A percentile compares a stretch with the other conserved stretches of the same genome.
phyloP scores from a whole-genome alignment of 208 protist species.

The Trypanosoma lewisi region DNA sequence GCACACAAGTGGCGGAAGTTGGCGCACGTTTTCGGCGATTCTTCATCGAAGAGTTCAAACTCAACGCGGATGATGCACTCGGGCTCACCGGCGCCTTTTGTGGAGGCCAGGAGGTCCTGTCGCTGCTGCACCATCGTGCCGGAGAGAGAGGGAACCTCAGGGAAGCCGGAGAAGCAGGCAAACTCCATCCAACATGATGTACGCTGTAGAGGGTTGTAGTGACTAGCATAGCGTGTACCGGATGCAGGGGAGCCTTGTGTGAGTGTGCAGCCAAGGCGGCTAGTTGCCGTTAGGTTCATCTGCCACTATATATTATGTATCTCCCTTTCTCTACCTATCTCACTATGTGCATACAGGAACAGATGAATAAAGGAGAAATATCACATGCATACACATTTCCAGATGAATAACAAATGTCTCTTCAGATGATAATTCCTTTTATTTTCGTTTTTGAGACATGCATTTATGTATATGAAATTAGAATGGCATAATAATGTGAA shows the following conservation, averaged over 20 bases:
- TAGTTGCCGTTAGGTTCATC: slow-evolving; percentile 35
- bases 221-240: slow-evolving; percentile 61
- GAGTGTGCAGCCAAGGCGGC: slow-evolving; percentile 49
- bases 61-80: slow-evolving; percentile 35
- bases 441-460: no score
- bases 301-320: not conserved
- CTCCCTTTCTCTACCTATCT: not conserved
- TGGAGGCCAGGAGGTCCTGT: slow-evolving; percentile 45
- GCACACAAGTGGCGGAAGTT: slow-evolving; percentile 78
- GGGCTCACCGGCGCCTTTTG: slow-evolving; percentile 39
- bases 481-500: no score
- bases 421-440: no score
- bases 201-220: slow-evolving; percentile 37
- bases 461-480: no score
- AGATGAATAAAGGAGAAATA: no score
- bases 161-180: slow-evolving; percentile 63
- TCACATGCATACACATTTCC: not conserved
- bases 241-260: slow-evolving; percentile 41
- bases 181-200: slow-evolving; percentile 73
- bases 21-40: slow-evolving; percentile 68
- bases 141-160: slow-evolving; percentile 62
- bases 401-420: no score
- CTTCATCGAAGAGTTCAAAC: slow-evolving; percentile 84
- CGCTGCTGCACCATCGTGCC: slow-evolving; percentile 52
- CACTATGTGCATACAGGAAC: not conserved